Conservation (phyloP, 805 yeast species). For the Schwanniomyces occidentalis region DNA sequence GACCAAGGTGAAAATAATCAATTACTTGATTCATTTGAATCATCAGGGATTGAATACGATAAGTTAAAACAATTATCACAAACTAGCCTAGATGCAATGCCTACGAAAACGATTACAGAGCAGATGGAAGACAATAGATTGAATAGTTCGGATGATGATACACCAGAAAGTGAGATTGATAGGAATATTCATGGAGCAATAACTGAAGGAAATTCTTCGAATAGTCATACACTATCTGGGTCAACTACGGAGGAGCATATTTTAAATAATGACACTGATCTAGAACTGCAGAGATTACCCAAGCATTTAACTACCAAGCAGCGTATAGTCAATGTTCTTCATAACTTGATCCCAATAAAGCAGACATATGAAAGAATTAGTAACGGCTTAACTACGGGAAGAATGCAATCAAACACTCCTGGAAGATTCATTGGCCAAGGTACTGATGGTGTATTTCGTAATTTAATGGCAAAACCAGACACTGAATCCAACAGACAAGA, state of each 20-base stretch:
- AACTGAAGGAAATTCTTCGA: conserved; percentile 18
- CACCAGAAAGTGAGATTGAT: conserved; percentile 14
- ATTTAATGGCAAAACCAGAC: conserved; percentile 88
- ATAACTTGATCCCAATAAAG: conserved; percentile 36
- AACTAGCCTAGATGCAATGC: conserved; percentile 1
- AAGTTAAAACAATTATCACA: background rate
- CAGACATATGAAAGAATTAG: conserved; percentile 44
- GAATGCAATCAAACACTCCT: conserved; percentile 43
- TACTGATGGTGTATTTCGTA: conserved; percentile 90
- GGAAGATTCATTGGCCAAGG: conserved; percentile 48
- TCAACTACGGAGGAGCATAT: background rate
- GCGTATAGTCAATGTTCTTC: conserved; percentile 31
- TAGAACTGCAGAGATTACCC: conserved; percentile 27
- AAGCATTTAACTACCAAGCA: conserved; percentile 26
- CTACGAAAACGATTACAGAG: background rate
- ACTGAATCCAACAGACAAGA: conserved; percentile 30
- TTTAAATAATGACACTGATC: conserved; percentile 14
- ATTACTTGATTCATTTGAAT: conserved; percentile 10
- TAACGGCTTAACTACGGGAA: conserved; percentile 42
- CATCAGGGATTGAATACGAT: conserved; percentile 8
- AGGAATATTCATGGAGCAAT: conserved; percentile 17
- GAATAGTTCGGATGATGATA: conserved; percentile 3
- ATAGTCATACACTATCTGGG: conserved; percentile 1
- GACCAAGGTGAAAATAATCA: conserved; percentile 2
- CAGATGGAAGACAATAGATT: conserved; percentile 7